Conservation (phyloP, 805 yeast genomes). For the Metschnikowia peoriensis region DNA sequence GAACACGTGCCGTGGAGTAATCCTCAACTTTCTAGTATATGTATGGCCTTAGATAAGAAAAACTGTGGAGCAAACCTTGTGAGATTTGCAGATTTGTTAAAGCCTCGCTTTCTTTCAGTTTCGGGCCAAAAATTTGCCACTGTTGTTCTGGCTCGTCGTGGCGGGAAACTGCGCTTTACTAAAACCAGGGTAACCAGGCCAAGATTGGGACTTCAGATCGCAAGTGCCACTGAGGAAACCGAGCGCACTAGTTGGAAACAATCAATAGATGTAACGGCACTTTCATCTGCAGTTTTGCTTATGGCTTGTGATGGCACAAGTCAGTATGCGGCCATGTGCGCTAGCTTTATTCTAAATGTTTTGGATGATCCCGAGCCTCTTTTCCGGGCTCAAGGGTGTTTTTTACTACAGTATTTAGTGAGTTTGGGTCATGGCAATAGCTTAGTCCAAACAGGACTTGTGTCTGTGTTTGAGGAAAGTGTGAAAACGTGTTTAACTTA, state of each 20-base stretch:
- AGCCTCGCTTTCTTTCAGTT: constrained; percentile 4
- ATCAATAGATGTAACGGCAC: constrained; percentile 20
- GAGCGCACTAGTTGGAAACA: constrained; percentile 28
- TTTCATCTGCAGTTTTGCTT: constrained; percentile 29
- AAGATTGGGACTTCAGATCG: constrained; percentile 15
- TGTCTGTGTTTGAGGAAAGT: constrained; percentile 26
- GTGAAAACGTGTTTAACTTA: constrained; percentile 25
- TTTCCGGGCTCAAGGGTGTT: constrained; percentile 27
- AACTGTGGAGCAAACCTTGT: background rate
- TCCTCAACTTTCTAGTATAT: constrained; percentile 2
- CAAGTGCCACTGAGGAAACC: constrained; percentile 21
- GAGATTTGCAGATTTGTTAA: background rate
- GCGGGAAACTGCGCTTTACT: background rate
- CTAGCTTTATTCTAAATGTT: constrained; percentile 34
- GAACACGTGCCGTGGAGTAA: constrained; percentile 33
- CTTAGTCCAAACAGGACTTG: constrained; percentile 26
- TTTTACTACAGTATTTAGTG: constrained; percentile 19
- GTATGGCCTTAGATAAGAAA: background rate
- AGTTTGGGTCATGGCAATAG: constrained; percentile 7
- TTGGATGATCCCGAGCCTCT: constrained; percentile 33
- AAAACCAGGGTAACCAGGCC: constrained; percentile 16
- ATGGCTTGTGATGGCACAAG: constrained; percentile 10
- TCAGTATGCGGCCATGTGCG: constrained; percentile 16
- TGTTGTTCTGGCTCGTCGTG: constrained; percentile 3
- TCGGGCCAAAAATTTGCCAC: constrained; percentile 2